Evolutionary conservation across 306 rosid species (phyloP).

Genomic region (Parietaria judaica): DNA sequence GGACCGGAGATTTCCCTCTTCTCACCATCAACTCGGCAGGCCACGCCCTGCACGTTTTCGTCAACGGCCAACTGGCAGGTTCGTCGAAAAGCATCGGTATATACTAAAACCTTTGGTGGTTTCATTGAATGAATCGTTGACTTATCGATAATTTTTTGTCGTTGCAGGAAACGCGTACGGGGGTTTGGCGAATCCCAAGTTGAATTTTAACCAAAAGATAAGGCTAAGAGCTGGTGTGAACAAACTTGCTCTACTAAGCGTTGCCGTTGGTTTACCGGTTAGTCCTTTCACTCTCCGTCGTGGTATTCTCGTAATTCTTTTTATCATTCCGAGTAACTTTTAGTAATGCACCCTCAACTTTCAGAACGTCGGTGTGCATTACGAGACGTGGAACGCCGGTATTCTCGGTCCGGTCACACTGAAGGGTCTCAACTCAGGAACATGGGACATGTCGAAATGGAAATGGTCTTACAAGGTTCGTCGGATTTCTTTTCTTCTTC

Average conservation of each 20-base stretch:
- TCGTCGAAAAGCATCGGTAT: constrained; percentile 12
- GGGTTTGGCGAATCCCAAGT: constrained; percentile 39
- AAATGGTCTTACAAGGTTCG: constrained; percentile 94
- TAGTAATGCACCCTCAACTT: background rate
- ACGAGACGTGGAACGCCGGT: constrained; percentile 89
- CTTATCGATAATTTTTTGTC: constrained; percentile 15
- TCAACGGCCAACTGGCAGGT: constrained; percentile 88
- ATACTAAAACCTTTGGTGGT: background rate
- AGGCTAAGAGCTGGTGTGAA: constrained; percentile 65
- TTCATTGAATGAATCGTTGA: background rate
- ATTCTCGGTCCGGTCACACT: constrained; percentile 86
- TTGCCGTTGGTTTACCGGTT: constrained; percentile 85
- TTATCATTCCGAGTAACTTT: background rate
- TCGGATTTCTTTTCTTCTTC: constrained; percentile 1
- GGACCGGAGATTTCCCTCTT: constrained; percentile 53
- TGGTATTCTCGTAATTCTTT: constrained; percentile 3
- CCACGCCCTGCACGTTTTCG: constrained; percentile 82
- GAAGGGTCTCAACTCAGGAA: constrained; percentile 71
- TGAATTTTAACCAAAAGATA: constrained; percentile 54
- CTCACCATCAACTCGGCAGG: constrained; percentile 82
- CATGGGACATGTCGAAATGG: constrained; percentile 71
- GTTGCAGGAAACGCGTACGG: constrained; percentile 71
- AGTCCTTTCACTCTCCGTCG: constrained; percentile 24
- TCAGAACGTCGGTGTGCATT: constrained; percentile 79
- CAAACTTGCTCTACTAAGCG: constrained; percentile 80